A percentile compares a stretch with the other conserved stretches of the same genome.
Evolutionary conservation across 805 yeast species (phyloP).

Genomic region (Myxozyma udenii): DNA sequence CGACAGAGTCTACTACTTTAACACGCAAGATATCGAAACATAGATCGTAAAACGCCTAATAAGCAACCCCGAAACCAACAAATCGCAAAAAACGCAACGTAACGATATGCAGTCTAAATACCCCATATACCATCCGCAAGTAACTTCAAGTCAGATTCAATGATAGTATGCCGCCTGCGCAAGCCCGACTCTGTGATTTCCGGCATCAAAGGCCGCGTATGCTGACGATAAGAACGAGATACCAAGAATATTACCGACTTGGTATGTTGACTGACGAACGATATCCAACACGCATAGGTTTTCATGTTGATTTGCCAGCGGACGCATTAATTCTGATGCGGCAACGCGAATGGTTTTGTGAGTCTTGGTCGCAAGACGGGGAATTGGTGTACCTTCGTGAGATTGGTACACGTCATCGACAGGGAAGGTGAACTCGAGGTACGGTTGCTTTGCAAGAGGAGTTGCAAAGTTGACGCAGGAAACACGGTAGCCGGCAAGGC

Average conservation of each 20-base stretch:
- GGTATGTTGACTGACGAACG: constrained; percentile 20
- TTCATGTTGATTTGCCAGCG: background rate
- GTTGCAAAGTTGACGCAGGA: constrained; percentile 11
- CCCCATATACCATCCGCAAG: no score
- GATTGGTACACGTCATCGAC: background rate
- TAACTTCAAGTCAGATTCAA: no score
- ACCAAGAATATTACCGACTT: constrained; percentile 23
- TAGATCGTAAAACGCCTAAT: no score
- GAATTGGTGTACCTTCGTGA: no score
- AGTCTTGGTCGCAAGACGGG: background rate
- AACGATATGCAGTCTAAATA: no score
- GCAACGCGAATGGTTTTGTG: constrained; percentile 8
- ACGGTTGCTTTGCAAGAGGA: background rate
- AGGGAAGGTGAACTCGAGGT: constrained; percentile 7
- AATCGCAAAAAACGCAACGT: no score
- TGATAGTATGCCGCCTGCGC: constrained; percentile 22
- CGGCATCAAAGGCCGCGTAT: constrained; percentile 23
- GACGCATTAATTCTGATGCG: constrained; percentile 12
- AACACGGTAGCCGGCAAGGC: constrained; percentile 21
- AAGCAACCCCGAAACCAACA: no score
- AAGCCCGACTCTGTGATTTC: constrained; percentile 9
- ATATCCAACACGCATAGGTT: constrained; percentile 21
- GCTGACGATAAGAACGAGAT: constrained; percentile 20
- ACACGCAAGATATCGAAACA: no score
- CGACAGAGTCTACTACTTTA: no score